Conservation (phyloP, 208 protist genomes). For the Acanthamoeba culbertsoni region DNA sequence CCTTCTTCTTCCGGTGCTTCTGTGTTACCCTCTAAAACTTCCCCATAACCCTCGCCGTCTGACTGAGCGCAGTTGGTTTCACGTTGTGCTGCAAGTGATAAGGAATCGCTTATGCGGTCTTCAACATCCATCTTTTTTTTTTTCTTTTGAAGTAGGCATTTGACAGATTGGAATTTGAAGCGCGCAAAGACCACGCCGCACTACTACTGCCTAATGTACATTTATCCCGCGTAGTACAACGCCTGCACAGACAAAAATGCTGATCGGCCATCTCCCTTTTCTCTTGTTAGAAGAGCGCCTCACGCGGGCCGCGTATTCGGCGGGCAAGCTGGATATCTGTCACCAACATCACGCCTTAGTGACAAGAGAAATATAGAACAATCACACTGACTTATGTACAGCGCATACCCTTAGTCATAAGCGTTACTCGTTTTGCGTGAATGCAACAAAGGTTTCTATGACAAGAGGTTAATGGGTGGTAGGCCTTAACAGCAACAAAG, state of each 20-base stretch:
- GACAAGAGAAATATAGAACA: background rate
- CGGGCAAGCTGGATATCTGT: slow-evolving; percentile 97
- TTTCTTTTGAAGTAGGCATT: background rate
- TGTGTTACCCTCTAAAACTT: background rate
- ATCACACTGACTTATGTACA: background rate
- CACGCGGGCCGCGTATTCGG: slow-evolving; percentile 93
- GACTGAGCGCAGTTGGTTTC: too few species aligned
- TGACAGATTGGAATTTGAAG: too few species aligned
- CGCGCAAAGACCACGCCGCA: too few species aligned
- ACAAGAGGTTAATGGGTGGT: background rate
- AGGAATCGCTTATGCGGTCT: background rate
- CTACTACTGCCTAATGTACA: too few species aligned
- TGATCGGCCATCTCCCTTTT: too few species aligned
- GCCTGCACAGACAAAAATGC: too few species aligned
- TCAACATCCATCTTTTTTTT: background rate
- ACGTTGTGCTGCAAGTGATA: too few species aligned
- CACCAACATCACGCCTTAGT: background rate
- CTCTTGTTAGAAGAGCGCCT: background rate
- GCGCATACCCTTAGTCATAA: slow-evolving; percentile 9
- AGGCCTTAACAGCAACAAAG: background rate
- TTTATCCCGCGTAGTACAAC: too few species aligned
- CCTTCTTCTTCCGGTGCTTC: background rate
- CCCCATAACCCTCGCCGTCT: background rate
- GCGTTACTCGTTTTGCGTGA: slow-evolving; percentile 33
- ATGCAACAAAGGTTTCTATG: slow-evolving; percentile 27